phyloP scores from a whole-genome alignment of 306 rosid species.

The Cucurbita moschata region DNA sequence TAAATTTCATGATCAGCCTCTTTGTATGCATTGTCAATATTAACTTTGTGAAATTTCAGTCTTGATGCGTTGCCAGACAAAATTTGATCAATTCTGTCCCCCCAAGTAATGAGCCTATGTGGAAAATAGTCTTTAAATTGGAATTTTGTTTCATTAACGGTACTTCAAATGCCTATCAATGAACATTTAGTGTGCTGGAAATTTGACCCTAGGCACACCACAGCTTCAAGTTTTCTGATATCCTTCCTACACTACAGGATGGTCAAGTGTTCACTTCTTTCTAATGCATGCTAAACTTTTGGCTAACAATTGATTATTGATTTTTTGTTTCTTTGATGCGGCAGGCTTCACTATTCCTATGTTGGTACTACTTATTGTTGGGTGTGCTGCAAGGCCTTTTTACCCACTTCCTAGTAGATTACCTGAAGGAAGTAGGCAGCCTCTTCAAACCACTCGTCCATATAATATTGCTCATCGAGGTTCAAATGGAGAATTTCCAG shows the following conservation, averaged over 20 bases:
- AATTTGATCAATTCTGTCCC: background rate
- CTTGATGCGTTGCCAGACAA: background rate
- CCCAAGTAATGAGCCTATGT: background rate
- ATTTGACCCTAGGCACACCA: background rate
- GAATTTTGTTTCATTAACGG: background rate
- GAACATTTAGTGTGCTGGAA: background rate
- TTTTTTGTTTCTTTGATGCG: background rate
- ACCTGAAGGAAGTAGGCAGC: slow-evolving; percentile 18
- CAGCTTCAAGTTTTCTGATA: background rate
- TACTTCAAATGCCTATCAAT: background rate
- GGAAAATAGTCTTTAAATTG: background rate
- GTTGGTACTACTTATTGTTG: slow-evolving; percentile 29
- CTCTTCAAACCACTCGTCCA: slow-evolving; percentile 63
- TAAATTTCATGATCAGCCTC: background rate
- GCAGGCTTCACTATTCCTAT: slow-evolving; percentile 37
- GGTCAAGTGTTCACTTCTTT: background rate
- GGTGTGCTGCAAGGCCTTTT: slow-evolving; percentile 49
- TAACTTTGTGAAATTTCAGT: background rate
- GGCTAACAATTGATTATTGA: background rate
- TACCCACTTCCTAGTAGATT: slow-evolving; percentile 48
- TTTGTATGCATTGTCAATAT: background rate
- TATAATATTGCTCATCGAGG: slow-evolving; percentile 87
- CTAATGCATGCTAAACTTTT: background rate
- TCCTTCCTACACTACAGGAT: background rate
- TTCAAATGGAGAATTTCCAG: slow-evolving; percentile 86